Evolutionary conservation across 768 basidiomycete genomes (phyloP), one percentile per base, ranked within the genome.

Genomic region (Suillus decipiens): DNA sequence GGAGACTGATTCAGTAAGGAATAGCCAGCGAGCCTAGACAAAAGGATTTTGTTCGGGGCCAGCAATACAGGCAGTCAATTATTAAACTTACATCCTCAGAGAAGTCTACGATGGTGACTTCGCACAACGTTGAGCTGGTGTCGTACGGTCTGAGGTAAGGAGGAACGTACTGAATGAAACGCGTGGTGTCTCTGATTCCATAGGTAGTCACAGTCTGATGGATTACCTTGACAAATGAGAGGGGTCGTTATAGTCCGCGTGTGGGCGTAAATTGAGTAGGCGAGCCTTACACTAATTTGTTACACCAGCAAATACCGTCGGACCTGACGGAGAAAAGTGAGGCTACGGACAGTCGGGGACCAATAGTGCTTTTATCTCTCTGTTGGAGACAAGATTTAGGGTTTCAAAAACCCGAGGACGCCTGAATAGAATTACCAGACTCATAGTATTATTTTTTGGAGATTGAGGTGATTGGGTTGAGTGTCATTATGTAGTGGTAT

Each of bases 81-180:
- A 59, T 64, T 37, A 19, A 55, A 67, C 73, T 67, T 70, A 89
- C 89, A 75, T 90, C 82, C 75, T 88, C 83, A 4, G 89, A 86
- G 74, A 92, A 92, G 75, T 93, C 91, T 59, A 91, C 86, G 68
- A 92, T 93, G 22, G 86, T 89, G 64, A 93, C 91, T 92, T 70
- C 8, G 28, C 56, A 28, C 14, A 24, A 14, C 37, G 19, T 42
- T 75, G 24, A 73, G 66, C 43, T 15, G n/a, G 19, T 59, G 19
- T 60, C 53, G 19, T 17, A n/a, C 10, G n/a, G 50, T 50, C 33
- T 31, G 47, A 61, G 43, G 45, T 22, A 47, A 67, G 33, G 58
- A 65, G 63, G 14, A 41, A 84, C 89, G 60, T 63, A 92, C 91
- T 92, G 82, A 91, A 93, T 36, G 91, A 93, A 43, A 92, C 81